phyloP scores from a whole-genome alignment of 2,329 filamentous ascomycete species.

The Fusarium keratoplasticum region DNA sequence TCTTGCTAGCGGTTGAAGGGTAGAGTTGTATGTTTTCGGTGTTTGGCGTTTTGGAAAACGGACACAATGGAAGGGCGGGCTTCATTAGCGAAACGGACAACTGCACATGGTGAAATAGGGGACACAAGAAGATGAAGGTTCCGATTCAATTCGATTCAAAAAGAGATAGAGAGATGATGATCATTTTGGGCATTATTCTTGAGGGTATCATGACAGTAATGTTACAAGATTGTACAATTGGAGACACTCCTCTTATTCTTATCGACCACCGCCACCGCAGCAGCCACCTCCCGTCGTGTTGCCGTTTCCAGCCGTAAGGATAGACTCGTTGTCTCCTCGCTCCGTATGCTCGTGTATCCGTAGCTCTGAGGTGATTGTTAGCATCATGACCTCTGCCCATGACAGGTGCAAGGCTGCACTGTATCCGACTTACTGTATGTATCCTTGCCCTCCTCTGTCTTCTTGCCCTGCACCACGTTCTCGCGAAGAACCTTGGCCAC shows the following conservation, averaged over 20 bases:
- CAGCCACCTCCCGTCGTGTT: conserved; percentile 39
- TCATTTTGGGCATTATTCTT: conserved; percentile 37
- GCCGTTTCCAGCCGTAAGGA: conserved; percentile 71
- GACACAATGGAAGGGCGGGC: conserved; percentile 16
- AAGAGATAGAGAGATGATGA: conserved; percentile 33
- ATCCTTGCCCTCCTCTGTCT: conserved; percentile 54
- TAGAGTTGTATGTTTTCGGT: conserved; percentile 41
- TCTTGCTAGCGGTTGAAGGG: conserved; percentile 1
- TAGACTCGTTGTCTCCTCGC: conserved; percentile 90
- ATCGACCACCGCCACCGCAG: conserved; percentile 49
- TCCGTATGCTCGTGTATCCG: conserved; percentile 93
- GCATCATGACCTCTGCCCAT: not conserved
- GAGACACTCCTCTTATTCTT: conserved; percentile 30
- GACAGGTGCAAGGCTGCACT: not conserved
- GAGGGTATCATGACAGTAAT: conserved; percentile 50
- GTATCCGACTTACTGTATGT: conserved; percentile 68
- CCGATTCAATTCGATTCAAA: conserved; percentile 14
- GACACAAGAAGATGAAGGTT: conserved; percentile 24
- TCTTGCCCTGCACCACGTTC: conserved; percentile 89
- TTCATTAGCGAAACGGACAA: conserved; percentile 36
- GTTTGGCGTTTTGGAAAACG: conserved; percentile 39
- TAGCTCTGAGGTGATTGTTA: conserved; percentile 69
- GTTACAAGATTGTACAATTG: conserved; percentile 47
- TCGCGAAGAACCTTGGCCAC: conserved; percentile 82
- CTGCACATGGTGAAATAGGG: conserved; percentile 14